A percentile compares a stretch with the other conserved stretches of the same genome.
These are phyloP conservation scores for Myxozyma udenii DNA, from an alignment of 805 yeast genomes.

Conservation along the genomic window DNA sequence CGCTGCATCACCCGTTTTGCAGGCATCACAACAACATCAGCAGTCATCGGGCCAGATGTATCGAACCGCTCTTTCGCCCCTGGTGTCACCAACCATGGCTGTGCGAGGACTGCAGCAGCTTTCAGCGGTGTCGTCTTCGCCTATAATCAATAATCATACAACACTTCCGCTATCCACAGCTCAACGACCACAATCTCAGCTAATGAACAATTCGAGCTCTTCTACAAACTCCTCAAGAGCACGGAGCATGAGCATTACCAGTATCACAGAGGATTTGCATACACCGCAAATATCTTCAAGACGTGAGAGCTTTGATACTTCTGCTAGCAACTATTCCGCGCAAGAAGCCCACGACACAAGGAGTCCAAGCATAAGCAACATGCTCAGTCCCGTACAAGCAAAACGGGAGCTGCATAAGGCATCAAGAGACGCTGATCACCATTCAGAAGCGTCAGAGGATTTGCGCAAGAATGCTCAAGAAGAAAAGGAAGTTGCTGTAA, in stretches of 20 bases:
- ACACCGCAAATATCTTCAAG: background rate
- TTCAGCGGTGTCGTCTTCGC: too few relatives aligned
- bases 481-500: background rate
- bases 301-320: conserved; percentile 1
- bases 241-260: conserved; percentile 25
- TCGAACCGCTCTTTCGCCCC: background rate
- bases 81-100: conserved; percentile 2
- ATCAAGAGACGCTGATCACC: background rate
- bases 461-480: background rate
- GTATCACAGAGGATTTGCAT: conserved; percentile 6
- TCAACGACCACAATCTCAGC: too few relatives aligned
- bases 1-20: background rate
- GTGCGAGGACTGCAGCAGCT: background rate
- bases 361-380: conserved; percentile 4
- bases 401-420: background rate
- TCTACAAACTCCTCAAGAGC: too few relatives aligned
- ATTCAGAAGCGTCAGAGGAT: background rate
- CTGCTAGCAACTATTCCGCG: too few relatives aligned
- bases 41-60: background rate
- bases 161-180: too few relatives aligned
- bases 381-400: conserved; percentile 1
- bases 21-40: background rate
- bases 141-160: too few relatives aligned
- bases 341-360: background rate
- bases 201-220: too few relatives aligned